Evolutionary conservation across 495 filamentous ascomycete species (phyloP).

Genomic region (Aspergillus wentii): DNA sequence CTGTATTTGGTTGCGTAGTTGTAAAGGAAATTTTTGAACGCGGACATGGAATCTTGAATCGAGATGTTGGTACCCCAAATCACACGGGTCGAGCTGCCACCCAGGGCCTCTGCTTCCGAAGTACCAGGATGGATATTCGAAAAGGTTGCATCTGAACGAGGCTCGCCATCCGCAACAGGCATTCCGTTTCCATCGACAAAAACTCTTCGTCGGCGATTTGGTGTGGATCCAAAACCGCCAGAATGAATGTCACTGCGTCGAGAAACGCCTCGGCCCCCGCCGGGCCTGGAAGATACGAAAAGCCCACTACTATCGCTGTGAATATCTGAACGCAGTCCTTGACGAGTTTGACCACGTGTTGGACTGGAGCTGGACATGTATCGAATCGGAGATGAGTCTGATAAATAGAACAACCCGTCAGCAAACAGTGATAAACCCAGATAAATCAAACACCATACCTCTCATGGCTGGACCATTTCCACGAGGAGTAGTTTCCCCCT

Average conservation of each 20-base stretch:
- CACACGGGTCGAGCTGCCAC: conserved; percentile 70
- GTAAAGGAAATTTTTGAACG: conserved; percentile 85
- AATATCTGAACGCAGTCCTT: conserved; percentile 51
- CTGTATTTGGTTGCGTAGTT: conserved; percentile 92
- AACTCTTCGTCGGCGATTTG: conserved; percentile 60
- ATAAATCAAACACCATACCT: conserved; percentile 47
- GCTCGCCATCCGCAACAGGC: conserved; percentile 51
- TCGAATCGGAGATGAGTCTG: conserved; percentile 86
- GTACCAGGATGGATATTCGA: conserved; percentile 83
- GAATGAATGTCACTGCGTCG: conserved; percentile 83
- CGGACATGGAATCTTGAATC: conserved; percentile 76
- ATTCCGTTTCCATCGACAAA: conserved; percentile 80
- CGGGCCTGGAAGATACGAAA: conserved; percentile 66
- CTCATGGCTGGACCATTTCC: conserved; percentile 55
- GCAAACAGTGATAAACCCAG: not conserved
- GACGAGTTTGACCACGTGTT: conserved; percentile 52
- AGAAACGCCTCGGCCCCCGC: conserved; percentile 36
- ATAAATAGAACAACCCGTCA: conserved; percentile 1
- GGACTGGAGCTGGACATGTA: conserved; percentile 87
- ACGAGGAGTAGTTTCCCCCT: conserved; percentile 70
- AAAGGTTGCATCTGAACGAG: conserved; percentile 77
- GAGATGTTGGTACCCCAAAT: conserved; percentile 99
- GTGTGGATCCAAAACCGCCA: conserved; percentile 62
- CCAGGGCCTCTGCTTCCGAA: conserved; percentile 85
- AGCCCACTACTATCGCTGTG: conserved; percentile 78